These are phyloP conservation scores for Verruconis gallopava DNA, from an alignment of 2,329 filamentous ascomycete genomes.

Conservation along the genomic window DNA sequence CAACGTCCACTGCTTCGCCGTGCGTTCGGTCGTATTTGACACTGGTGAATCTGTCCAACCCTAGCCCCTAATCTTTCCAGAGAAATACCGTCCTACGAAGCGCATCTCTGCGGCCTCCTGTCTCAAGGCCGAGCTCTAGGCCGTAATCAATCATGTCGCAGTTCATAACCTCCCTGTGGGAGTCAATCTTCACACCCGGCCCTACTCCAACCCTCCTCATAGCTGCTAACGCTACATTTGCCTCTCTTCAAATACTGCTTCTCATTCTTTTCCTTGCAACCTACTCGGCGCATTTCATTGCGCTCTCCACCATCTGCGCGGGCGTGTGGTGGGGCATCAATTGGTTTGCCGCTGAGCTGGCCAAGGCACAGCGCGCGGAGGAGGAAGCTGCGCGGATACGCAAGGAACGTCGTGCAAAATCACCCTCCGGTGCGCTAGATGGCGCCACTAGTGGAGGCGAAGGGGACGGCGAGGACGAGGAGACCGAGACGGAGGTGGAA, in stretches of 20 bases:
- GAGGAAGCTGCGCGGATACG: constrained; percentile 35
- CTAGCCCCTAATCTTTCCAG: not conserved
- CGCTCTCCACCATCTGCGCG: constrained; percentile 65
- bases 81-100: not conserved
- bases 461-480: constrained; percentile 4
- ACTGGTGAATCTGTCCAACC: not conserved
- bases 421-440: not conserved
- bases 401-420: not conserved
- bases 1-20: too few species aligned
- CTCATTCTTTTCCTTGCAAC: constrained; percentile 65
- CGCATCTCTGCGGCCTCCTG: not conserved
- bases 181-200: constrained; percentile 86
- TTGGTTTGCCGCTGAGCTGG: constrained; percentile 73
- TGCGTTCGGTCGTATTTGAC: not conserved
- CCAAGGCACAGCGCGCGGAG: constrained; percentile 32
- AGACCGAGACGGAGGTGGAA: constrained; percentile 24
- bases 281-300: constrained; percentile 75
- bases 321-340: constrained; percentile 91
- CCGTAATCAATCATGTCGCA: constrained; percentile 23
- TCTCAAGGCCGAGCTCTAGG: not conserved
- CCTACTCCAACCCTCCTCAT: constrained; percentile 76
- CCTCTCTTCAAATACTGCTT: constrained; percentile 68
- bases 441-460: constrained; percentile 6
- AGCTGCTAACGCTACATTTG: constrained; percentile 85
- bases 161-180: constrained; percentile 68